Conservation (phyloP, 2,329 filamentous ascomycete species). For the Colletotrichum australisinense region DNA sequence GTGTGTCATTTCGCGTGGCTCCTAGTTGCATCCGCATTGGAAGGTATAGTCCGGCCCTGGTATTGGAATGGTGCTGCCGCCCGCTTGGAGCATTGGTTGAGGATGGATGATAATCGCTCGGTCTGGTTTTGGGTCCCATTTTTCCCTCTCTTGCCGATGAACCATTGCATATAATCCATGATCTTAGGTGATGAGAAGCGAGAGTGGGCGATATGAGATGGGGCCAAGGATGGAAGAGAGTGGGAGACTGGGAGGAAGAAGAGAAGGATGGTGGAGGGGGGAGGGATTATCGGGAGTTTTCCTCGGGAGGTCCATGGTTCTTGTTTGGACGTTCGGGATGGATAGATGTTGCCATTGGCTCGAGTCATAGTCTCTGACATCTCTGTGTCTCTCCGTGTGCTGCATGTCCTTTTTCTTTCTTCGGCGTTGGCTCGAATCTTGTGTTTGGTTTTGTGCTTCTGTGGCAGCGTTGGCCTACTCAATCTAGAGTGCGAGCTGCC, state of each 20-base stretch:
- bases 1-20: conserved; percentile 34
- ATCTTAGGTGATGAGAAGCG: conserved; percentile 23
- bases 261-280: neutral
- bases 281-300: conserved; percentile 1
- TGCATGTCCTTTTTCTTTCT: neutral
- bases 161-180: conserved; percentile 21
- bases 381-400: neutral
- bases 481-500: neutral
- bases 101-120: conserved; percentile 3
- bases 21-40: conserved; percentile 30
- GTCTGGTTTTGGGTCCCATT: neutral
- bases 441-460: neutral
- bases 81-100: neutral
- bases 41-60: conserved; percentile 31
- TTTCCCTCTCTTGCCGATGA: conserved; percentile 10
- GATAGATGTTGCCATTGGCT: conserved; percentile 5
- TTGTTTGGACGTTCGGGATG: conserved; percentile 3
- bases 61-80: conserved; percentile 7
- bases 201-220: neutral
- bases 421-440: neutral
- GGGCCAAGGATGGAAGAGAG: neutral
- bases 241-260: neutral
- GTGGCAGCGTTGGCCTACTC: neutral
- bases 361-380: neutral
- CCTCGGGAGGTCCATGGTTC: neutral